Evolutionary conservation across 768 basidiomycete species (phyloP).

Genomic region (Lactarius psammicola): DNA sequence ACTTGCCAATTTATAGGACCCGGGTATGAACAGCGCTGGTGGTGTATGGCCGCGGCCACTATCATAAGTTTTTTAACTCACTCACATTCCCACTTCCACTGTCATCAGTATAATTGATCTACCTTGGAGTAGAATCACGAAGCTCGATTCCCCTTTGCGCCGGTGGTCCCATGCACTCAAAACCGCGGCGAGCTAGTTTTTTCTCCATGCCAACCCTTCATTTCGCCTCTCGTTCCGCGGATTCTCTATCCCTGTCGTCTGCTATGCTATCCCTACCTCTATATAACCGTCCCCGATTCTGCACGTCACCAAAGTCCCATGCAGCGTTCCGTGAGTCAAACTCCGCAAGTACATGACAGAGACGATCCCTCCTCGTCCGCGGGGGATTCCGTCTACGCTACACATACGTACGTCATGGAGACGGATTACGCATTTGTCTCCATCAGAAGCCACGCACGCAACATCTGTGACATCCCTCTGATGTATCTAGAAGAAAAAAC

Average conservation of each 20-base stretch:
- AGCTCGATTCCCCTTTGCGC: too few species aligned
- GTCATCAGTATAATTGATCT: too few species aligned
- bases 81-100: too few species aligned
- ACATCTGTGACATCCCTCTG: slow-evolving; percentile 1
- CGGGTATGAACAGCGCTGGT: too few species aligned
- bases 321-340: neutral
- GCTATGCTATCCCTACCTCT: neutral
- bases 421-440: slow-evolving; percentile 16
- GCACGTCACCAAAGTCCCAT: neutral
- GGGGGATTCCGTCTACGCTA: neutral
- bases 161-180: neutral
- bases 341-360: too few species aligned
- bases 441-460: slow-evolving; percentile 11
- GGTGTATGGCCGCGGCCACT: too few species aligned
- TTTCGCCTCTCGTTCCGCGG: neutral
- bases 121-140: too few species aligned
- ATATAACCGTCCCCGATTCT: neutral
- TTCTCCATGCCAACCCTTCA: too few species aligned
- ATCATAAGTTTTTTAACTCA: too few species aligned
- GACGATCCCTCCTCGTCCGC: neutral
- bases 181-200: too few species aligned
- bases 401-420: neutral
- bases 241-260: neutral
- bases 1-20: too few species aligned
- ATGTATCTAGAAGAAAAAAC: slow-evolving; percentile 22